phyloP scores from a whole-genome alignment of 495 filamentous ascomycete genomes.

The Hypoxylon lenormandii region DNA sequence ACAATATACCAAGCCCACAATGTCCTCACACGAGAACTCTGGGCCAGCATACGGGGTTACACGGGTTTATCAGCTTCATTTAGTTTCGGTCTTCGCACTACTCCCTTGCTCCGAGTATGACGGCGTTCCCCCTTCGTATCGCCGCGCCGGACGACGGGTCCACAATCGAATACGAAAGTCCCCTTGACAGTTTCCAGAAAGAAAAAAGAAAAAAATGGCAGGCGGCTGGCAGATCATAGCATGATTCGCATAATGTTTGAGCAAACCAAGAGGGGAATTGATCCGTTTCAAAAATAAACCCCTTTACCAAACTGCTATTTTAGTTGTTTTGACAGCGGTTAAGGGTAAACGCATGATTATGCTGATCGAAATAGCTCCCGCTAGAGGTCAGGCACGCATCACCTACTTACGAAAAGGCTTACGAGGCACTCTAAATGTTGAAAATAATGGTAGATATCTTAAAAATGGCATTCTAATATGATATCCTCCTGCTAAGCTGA shows the following conservation, averaged over 20 bases:
- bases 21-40: not conserved
- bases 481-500: too few relatives aligned
- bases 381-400: too few relatives aligned
- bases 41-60: not conserved
- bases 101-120: conserved; percentile 8
- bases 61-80: not conserved
- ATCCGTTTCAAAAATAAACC: conserved; percentile 15
- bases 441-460: too few relatives aligned
- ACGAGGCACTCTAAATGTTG: too few relatives aligned
- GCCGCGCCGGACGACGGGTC: conserved; percentile 32
- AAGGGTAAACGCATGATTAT: not conserved
- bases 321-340: not conserved
- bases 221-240: conserved; percentile 34
- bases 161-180: conserved; percentile 37
- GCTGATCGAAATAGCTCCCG: not conserved
- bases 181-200: not conserved
- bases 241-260: conserved; percentile 34
- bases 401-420: too few relatives aligned
- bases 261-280: conserved; percentile 8
- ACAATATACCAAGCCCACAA: not conserved
- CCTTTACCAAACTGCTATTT: conserved; percentile 5
- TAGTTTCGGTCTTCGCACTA: not conserved
- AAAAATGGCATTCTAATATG: too few relatives aligned
- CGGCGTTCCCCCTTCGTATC: conserved; percentile 35
- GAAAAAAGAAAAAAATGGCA: conserved; percentile 31